Base-by-base conservation (phyloP, 805 yeast species). In the Starmerella sp. region DNA sequence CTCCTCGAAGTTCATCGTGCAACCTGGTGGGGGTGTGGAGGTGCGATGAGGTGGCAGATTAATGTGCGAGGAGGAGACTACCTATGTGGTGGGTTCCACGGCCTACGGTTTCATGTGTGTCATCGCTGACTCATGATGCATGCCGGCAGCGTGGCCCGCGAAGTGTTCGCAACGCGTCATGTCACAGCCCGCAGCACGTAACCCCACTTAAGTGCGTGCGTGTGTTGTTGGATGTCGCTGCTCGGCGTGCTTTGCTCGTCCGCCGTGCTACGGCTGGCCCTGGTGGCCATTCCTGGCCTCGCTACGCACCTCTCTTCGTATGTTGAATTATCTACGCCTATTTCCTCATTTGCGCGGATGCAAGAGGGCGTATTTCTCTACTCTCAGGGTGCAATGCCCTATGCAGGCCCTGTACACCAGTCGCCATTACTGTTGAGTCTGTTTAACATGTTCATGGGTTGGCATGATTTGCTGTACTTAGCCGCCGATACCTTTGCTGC, bases 351-450 rank as follows among this genome's bases (percentile, higher is more conserved):
- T 69, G 75, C 80, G 63, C 68, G 75, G 6, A 57, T 86, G 43
- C 69, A 74, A 61, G 95, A 85, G 65, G 90, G 90, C 11, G 70
- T 85, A 10, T 86, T 77, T 61, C 74, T 86, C 51, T 69, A 79
- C 54, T 66, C 73, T 3, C 77, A 81, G 62, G 75, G 74, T 22
- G 72, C 84, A 51, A 75, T 81, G 48, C 80, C 88, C 8, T 91
- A 88, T 64, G 80, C 80, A 57, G 96, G 97, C 9, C 81, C 89
- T 15, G 83, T 84, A 37, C 91, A 88, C 68, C 95, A 88, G 62
- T 81, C 95, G 3, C 96, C 96, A 4, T 65, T 89, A 17, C 63
- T 91, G 1, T 74, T 83, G 65, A 71, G 75, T 10, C 48, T 71
- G 6, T 46, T 79, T 7, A 60, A 66, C n/a, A 37, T 17, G 10